phyloP scores from a whole-genome alignment of 352 stramenopile genomes.

The Pythium myriotylum region DNA sequence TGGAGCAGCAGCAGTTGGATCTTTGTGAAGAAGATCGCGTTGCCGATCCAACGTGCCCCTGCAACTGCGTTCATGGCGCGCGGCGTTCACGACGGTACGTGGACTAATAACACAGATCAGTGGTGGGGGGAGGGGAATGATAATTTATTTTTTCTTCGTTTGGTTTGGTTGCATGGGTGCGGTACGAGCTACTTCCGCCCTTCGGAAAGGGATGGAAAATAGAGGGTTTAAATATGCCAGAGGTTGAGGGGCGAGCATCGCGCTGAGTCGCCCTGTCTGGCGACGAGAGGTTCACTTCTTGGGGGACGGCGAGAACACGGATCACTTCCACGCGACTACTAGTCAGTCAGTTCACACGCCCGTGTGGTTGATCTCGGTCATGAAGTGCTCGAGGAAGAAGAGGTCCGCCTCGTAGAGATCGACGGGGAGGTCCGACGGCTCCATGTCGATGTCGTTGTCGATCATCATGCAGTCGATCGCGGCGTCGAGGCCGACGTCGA shows the following conservation, averaged over 20 bases:
- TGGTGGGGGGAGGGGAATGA: no score
- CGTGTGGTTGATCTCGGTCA: constrained; percentile 68
- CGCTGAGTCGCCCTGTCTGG: constrained; percentile 15
- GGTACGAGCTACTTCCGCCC: no score
- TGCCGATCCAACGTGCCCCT: no score
- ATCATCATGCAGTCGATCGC: constrained; percentile 82
- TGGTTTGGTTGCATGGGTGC: no score
- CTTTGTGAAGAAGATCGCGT: no score
- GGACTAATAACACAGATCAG: no score
- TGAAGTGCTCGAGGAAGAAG: constrained; percentile 84
- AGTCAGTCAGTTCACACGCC: constrained; percentile 28
- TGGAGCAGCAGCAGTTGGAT: no score
- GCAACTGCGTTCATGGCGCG: no score
- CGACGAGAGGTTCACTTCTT: neutral
- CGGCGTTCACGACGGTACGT: no score
- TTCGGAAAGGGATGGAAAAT: no score
- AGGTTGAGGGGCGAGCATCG: neutral
- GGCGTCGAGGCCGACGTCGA: constrained; percentile 70
- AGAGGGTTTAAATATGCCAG: constrained; percentile 3
- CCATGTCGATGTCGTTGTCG: constrained; percentile 71
- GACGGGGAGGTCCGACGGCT: constrained; percentile 72
- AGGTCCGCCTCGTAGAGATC: constrained; percentile 79
- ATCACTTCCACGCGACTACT: constrained; percentile 9
- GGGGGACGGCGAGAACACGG: constrained; percentile 12
- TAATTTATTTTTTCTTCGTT: no score